Base-by-base conservation (phyloP, 2,329 filamentous ascomycete genomes). In the Fusarium veterinarium region DNA sequence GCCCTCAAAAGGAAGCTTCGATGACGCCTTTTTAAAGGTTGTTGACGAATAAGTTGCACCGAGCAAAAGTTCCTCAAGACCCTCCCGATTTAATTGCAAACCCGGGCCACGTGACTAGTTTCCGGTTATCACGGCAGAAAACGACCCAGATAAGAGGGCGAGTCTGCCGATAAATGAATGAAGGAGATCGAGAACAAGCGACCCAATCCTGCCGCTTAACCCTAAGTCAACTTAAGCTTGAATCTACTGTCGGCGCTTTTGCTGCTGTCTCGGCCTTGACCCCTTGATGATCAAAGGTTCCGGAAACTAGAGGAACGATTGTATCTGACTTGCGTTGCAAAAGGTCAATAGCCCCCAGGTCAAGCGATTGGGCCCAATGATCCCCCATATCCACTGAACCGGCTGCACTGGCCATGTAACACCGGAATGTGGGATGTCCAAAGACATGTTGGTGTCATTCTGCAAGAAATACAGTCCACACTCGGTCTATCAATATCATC, bases 51-150 rank as follows among this genome's bases (percentile, higher is more conserved):
- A 31, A 35, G 28, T 55, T 25, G 20, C 35, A 17, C 23, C 28
- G 8, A 68, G 42, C 65, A 68, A 68, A 68, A 68, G 65, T 68
- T 68, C 65, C 65, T 25, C 13, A n/a, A 25, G 20, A 49, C 35
- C 37, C 7, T 42, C 63, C 30, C 37, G 23, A 48, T 67, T 55
- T 48, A 51, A 67, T 55, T 48, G 41, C 33, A 35, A 20, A 20
- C 23, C 16, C 25, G 38, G 6, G 30, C 67, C 64, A 68, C 65
- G 64, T 45, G 64, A 42, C 20, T 28, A 6, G 23, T 40, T 44
- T 44, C 48, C 65, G 65, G 65, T 23, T 68, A 53, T 49, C 30
- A 46, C 65, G 65, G 65, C 65, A 68, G 40, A 19, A 53, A 67
- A 53, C 12, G 28, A 8, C 55, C 40, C 25, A 53, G 65, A 68